Base-by-base conservation (phyloP, 2,329 filamentous ascomycete genomes). In the Fusarium sp. region DNA sequence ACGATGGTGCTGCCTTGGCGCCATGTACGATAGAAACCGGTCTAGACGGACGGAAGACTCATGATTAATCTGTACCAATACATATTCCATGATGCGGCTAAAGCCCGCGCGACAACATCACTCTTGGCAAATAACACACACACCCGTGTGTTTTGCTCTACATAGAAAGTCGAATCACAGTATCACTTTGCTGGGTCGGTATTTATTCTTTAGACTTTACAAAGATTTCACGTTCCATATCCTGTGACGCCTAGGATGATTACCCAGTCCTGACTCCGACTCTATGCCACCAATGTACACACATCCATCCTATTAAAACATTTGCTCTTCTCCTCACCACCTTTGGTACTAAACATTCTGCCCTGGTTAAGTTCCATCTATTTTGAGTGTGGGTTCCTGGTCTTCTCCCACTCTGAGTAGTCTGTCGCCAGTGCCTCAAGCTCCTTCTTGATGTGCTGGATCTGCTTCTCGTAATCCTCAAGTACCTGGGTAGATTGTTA, bases 391-490 rank as follows among this genome's bases (percentile, higher is more conserved):
- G 81, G 79, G 67, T 81, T 81, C 54, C 83, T 81, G 66, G 84
- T 84, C 74, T 82, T 84, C 69, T 87, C 84, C 86, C 87, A 89
- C 26, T 84, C 81, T 14, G 84, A 81, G 63, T 85, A 88, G 64
- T 89, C 87, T 42, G 85, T 83, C 72, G 86, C 87, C 69, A 90
- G 83, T 51, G 87, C 84, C 76, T 91, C 90, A 15, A 91, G 83
- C 77, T 94, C 91, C 77, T 90, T 91, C 79, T 90, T 92, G 67
- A 97, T 83, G 77, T 95, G 91, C 75, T 87, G 84, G 34, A 96
- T 84, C 81, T 95, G 92, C 77, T 90, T 92, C 78, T 95, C 91
- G 78, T 95, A 95, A 76, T 94, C 92, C 74, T 92, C 90, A 73
- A 95, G 81, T 46, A 95, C 91, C 91, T 94, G 67, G 1, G 18